phyloP scores from a whole-genome alignment of 2,329 filamentous ascomycete species.

The Cercospora sojina region DNA sequence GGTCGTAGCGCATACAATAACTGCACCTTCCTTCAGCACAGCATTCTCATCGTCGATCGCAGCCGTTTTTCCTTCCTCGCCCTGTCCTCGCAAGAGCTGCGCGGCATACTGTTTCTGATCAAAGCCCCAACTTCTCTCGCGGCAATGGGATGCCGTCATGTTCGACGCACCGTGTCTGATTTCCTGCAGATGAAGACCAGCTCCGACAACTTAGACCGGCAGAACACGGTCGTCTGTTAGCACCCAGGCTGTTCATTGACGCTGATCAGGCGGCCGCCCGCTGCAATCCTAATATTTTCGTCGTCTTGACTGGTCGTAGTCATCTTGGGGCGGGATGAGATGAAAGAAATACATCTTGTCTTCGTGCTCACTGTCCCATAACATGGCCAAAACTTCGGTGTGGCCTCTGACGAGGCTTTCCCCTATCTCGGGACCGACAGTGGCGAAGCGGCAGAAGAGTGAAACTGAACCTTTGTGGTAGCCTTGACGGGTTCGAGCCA shows the following conservation, averaged over 20 bases:
- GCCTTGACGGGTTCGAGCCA: neutral
- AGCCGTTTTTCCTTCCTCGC: neutral
- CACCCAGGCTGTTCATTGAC: neutral
- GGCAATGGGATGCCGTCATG: neutral
- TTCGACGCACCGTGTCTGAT: neutral
- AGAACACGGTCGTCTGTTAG: neutral
- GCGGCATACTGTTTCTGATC: neutral
- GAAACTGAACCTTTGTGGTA: neutral
- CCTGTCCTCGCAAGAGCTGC: neutral
- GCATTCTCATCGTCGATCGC: neutral
- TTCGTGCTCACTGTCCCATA: neutral
- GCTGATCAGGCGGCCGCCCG: neutral
- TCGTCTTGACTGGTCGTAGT: neutral
- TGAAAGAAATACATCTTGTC: neutral
- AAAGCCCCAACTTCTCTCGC: neutral
- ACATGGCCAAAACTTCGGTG: neutral
- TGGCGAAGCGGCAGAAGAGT: neutral
- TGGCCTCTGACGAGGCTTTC: neutral
- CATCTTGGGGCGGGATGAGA: neutral
- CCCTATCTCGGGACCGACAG: neutral
- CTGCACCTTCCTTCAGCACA: neutral
- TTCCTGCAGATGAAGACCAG: neutral
- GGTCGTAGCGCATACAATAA: neutral
- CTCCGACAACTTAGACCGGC: neutral
- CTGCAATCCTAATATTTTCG: neutral